Conservation (phyloP, 495 filamentous ascomycete genomes). For the Pyrenopolyporus hunteri region DNA sequence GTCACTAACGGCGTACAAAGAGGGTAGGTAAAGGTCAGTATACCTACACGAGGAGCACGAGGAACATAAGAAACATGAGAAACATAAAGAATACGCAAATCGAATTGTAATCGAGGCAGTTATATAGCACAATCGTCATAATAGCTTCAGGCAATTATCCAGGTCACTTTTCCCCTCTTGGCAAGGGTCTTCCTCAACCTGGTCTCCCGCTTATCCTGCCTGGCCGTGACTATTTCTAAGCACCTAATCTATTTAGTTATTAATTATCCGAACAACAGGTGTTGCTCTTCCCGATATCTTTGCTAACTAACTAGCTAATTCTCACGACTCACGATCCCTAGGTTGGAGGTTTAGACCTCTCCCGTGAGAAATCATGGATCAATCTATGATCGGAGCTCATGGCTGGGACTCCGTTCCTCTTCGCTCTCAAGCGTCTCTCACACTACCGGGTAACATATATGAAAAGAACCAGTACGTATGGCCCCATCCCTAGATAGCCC, state of each 20-base stretch:
- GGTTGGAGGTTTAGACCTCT: neutral
- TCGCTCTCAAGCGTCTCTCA: conserved; percentile 20
- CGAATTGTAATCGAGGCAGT: too few species aligned
- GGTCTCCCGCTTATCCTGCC: conserved; percentile 14
- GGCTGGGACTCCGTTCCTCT: conserved; percentile 25
- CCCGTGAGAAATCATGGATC: conserved; percentile 29
- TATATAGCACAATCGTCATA: conserved; percentile 4
- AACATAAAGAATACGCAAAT: too few species aligned
- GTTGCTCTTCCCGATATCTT: conserved; percentile 4
- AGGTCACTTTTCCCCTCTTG: conserved; percentile 19
- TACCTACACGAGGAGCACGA: too few species aligned
- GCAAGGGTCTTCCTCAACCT: conserved; percentile 19
- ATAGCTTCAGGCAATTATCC: conserved; percentile 24
- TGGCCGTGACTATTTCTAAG: conserved; percentile 15
- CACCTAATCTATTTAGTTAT: conserved; percentile 27
- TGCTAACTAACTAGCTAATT: neutral
- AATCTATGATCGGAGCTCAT: conserved; percentile 15
- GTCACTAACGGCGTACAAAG: too few species aligned
- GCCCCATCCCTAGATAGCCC: neutral
- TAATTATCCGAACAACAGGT: conserved; percentile 18
- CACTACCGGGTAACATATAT: neutral
- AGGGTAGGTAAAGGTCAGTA: too few species aligned
- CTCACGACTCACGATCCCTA: conserved; percentile 6
- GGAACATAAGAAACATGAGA: too few species aligned
- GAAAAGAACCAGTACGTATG: conserved; percentile 12